Percentiles rank a stretch among this genome's conserved stretches.
Evolutionary conservation across 495 filamentous ascomycete species (phyloP).

Genomic region (Neurospora sp.): DNA sequence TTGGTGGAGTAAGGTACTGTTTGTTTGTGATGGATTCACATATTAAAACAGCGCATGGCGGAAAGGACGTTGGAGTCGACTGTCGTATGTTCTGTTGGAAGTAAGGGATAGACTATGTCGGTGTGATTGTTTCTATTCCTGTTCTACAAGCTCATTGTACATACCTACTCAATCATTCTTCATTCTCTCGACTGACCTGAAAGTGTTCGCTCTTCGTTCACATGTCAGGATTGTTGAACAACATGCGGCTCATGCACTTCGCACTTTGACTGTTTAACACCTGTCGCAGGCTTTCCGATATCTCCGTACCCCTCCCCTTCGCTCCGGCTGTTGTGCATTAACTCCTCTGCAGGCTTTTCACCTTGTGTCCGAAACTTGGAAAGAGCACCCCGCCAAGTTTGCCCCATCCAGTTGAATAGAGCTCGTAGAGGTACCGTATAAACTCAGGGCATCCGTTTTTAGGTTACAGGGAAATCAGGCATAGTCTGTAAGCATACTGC

Average conservation of each 20-base stretch:
- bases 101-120: background rate
- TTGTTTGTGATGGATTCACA: accelerated
- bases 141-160: background rate
- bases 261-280: background rate
- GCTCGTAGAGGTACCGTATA: too few relatives aligned
- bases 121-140: background rate
- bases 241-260: background rate
- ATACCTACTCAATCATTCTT: background rate
- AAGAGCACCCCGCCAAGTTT: background rate
- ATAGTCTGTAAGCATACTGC: too few relatives aligned
- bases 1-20: background rate
- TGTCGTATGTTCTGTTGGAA: too few relatives aligned
- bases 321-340: background rate
- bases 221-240: background rate
- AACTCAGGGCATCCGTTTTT: too few relatives aligned
- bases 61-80: too few relatives aligned
- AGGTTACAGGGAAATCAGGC: too few relatives aligned
- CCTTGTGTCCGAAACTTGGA: background rate
- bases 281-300: background rate
- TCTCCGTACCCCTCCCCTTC: background rate
- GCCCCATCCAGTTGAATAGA: too few relatives aligned
- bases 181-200: too few relatives aligned
- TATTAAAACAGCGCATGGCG: background rate
- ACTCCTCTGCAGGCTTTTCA: background rate
- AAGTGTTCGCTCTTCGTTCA: background rate